These are phyloP conservation scores for Cymodocea nodosa DNA, from an alignment of 116 monocot species.

Conservation along the genomic window DNA sequence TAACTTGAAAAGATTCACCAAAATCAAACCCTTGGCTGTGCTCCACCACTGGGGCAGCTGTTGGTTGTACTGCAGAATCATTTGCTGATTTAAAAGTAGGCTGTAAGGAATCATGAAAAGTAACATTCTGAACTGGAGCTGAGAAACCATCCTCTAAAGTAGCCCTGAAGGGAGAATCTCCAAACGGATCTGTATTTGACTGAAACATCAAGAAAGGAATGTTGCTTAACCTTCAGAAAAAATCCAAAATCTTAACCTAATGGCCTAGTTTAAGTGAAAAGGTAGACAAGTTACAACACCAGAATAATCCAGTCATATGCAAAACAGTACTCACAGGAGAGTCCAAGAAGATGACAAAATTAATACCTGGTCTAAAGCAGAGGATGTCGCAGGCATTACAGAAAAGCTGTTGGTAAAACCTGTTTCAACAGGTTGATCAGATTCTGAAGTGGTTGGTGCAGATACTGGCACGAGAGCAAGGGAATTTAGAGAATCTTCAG, in stretches of 20 bases:
- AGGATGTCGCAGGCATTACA: slow-evolving; percentile 27
- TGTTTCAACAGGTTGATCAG: slow-evolving; percentile 25
- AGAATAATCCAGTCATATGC: no score
- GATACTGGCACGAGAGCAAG: slow-evolving; percentile 62
- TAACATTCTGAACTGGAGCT: slow-evolving; percentile 16
- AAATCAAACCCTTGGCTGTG: slow-evolving; percentile 35
- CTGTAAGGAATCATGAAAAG: slow-evolving; percentile 17
- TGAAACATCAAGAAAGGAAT: slow-evolving; percentile 10
- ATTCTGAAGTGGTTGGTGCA: slow-evolving; percentile 15
- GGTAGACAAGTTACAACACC: no score
- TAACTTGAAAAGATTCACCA: slow-evolving; percentile 43
- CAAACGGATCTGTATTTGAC: slow-evolving; percentile 68
- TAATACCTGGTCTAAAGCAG: slow-evolving; percentile 40
- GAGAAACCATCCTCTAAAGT: slow-evolving; percentile 27
- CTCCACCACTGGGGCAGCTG: slow-evolving; percentile 9
- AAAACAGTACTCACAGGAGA: neutral
- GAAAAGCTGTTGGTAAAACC: slow-evolving; percentile 34
- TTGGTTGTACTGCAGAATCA: slow-evolving; percentile 1
- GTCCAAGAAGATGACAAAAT: neutral
- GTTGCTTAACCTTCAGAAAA: no score
- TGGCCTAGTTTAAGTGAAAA: no score
- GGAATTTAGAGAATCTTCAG: slow-evolving; percentile 46
- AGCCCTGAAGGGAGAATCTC: slow-evolving; percentile 67
- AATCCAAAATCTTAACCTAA: no score
- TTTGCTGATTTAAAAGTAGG: neutral